phyloP scores from a whole-genome alignment of 2,329 filamentous ascomycete genomes.

The Metarhizium brunneum region DNA sequence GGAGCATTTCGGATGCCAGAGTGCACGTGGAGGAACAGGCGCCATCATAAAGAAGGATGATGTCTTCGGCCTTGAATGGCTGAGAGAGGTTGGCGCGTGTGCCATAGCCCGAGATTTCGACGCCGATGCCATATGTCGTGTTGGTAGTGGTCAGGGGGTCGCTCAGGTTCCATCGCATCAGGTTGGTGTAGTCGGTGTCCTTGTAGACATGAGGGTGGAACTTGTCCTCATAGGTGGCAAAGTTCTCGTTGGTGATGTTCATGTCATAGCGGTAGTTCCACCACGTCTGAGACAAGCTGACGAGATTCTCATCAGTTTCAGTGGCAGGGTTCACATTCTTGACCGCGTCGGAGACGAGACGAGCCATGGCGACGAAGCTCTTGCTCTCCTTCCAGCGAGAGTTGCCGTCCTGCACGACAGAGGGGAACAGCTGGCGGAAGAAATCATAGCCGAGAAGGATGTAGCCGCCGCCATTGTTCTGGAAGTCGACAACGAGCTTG shows the following conservation, averaged over 20 bases:
- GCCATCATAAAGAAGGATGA: slow-evolving; percentile 50
- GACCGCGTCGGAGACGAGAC: slow-evolving; percentile 32
- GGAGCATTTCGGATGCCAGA: slow-evolving; percentile 45
- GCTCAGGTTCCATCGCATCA: slow-evolving; percentile 42
- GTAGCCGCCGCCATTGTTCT: slow-evolving; percentile 45
- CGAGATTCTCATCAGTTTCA: slow-evolving; percentile 21
- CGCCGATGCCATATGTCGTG: slow-evolving; percentile 13
- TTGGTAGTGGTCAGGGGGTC: slow-evolving; percentile 32
- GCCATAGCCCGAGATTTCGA: slow-evolving; percentile 37
- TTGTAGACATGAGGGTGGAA: slow-evolving; percentile 30
- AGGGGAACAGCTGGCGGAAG: slow-evolving; percentile 45
- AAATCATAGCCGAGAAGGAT: slow-evolving; percentile 53
- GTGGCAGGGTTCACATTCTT: slow-evolving; percentile 37
- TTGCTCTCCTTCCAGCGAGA: slow-evolving; percentile 29
- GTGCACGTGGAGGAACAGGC: slow-evolving; percentile 51
- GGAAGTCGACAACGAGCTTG: slow-evolving; percentile 41
- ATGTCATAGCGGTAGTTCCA: slow-evolving; percentile 44
- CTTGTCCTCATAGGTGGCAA: slow-evolving; percentile 37
- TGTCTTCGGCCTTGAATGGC: slow-evolving; percentile 48
- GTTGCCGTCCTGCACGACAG: slow-evolving; percentile 25
- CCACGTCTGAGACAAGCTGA: slow-evolving; percentile 36
- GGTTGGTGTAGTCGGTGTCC: slow-evolving; percentile 43
- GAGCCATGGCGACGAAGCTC: slow-evolving; percentile 34
- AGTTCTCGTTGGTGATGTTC: slow-evolving; percentile 37
- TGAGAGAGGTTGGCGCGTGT: slow-evolving; percentile 24